Evolutionary conservation across 371 early-diverging fungal genomes (phyloP).

Genomic region (Paraphysoderma sedebokerense): DNA sequence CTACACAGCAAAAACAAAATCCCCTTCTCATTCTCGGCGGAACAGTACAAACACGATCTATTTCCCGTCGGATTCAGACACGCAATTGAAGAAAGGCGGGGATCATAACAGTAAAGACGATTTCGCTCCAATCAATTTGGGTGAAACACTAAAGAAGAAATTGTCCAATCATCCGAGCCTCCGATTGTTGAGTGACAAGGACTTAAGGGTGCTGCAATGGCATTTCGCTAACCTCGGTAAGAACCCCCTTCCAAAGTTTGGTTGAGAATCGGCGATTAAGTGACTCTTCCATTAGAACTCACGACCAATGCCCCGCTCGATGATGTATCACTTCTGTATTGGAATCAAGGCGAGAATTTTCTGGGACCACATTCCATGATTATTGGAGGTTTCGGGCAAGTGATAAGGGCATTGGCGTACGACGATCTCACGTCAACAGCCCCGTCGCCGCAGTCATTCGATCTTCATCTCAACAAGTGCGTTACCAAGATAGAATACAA

Average conservation of each 20-base stretch:
- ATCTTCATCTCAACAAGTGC: constrained; percentile 11
- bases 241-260: background rate
- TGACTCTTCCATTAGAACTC: constrained; percentile 8
- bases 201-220: constrained; percentile 19
- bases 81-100: constrained; percentile 3
- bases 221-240: constrained; percentile 21
- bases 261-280: background rate
- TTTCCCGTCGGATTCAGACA: constrained; percentile 1
- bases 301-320: constrained; percentile 17
- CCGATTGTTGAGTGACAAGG: constrained; percentile 6
- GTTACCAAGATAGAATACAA: constrained; percentile 1
- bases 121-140: constrained; percentile 11
- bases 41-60: constrained; percentile 1
- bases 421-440: constrained; percentile 1
- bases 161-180: constrained; percentile 15
- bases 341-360: constrained; percentile 23
- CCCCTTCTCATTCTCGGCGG: constrained; percentile 1
- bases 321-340: constrained; percentile 14
- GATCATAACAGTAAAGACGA: constrained; percentile 2
- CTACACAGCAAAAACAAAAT: too few species aligned
- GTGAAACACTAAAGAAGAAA: constrained; percentile 17
- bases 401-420: constrained; percentile 12
- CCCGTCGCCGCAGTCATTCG: background rate
- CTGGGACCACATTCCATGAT: constrained; percentile 19
- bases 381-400: constrained; percentile 17